A percentile compares a stretch with the other conserved stretches of the same genome.
Conservation (phyloP, 2,329 filamentous ascomycete genomes). For the Aureobasidium sp. region DNA sequence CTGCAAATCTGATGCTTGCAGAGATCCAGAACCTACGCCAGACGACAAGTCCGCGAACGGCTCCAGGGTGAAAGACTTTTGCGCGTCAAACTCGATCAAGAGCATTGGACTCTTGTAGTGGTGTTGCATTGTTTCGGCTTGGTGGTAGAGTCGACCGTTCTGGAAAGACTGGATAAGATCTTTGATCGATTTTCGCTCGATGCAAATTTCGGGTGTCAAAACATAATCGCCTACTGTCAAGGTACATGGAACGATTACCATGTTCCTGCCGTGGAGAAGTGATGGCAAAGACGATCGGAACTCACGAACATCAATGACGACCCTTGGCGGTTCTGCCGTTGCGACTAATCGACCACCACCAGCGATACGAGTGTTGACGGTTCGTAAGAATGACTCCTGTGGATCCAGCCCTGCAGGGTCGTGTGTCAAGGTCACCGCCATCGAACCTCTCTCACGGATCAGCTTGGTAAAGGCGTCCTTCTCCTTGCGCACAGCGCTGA, state of each 20-base stretch:
- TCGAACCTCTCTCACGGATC: constrained; percentile 87
- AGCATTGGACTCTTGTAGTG: constrained; percentile 87
- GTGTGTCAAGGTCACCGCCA: constrained; percentile 79
- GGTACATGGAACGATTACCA: constrained; percentile 88
- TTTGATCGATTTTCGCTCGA: constrained; percentile 88
- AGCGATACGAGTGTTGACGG: constrained; percentile 92
- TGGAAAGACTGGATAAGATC: constrained; percentile 89
- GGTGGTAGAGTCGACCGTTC: constrained; percentile 84
- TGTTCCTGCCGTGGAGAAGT: constrained; percentile 78
- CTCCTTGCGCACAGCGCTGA: constrained; percentile 56
- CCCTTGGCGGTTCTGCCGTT: constrained; percentile 78
- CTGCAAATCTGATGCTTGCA: constrained; percentile 69
- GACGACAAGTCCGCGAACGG: constrained; percentile 49
- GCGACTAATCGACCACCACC: constrained; percentile 79
- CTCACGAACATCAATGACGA: constrained; percentile 93
- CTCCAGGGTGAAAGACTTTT: constrained; percentile 90
- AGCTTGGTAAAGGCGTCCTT: constrained; percentile 94
- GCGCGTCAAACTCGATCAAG: constrained; percentile 94
- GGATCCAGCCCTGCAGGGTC: constrained; percentile 68
- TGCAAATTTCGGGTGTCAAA: constrained; percentile 79
- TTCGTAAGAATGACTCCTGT: constrained; percentile 86
- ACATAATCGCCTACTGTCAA: constrained; percentile 96
- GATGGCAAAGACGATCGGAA: constrained; percentile 90
- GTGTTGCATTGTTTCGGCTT: constrained; percentile 89
- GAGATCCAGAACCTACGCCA: constrained; percentile 55